Base-by-base conservation (phyloP, 2,329 filamentous ascomycete genomes). In the Lojkania enalia region DNA sequence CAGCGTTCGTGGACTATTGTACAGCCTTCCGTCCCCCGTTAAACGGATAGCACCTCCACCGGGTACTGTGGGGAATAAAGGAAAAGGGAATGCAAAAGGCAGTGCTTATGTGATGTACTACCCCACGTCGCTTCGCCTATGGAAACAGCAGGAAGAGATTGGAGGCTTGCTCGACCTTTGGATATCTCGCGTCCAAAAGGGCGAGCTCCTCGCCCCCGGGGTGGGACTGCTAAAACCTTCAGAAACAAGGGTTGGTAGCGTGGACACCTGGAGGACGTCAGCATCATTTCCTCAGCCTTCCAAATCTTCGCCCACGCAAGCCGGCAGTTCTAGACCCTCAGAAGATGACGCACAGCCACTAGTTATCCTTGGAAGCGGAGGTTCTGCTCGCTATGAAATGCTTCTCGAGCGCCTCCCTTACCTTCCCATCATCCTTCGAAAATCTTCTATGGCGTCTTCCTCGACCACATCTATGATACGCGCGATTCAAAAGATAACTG, bases 91-190 rank as follows among this genome's bases (percentile, higher is more conserved):
- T 9, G 36, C 50, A 6, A 68, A 75, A 36, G 70, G 73, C 2
- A 88, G 90, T 60, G 81, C 87, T 0, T 86, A 85, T 72, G 91
- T 88, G 62, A 96, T 99, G 88, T 95, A 91, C 56, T 99, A 94
- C 61, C 94, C 94, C 0, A 84, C 84, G 0, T 90, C 87, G 43
- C 74, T 95, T 31, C 90, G 90, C 57, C 70, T 96, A 9, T 96
- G 91, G 90, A 81, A 86, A 48, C 80, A 84, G 43, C 86, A 83
- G 51, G 91, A 97, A 64, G 91, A 96, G 64, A 78, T 92, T 4
- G 86, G 89, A 49, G 84, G 82, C 0, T 67, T 89, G 1, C 73
- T 95, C 1, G 86, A 90, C 45, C 61, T 85, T 44, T 88, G 87
- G 78, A 82, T 84, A 1, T 75, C 78, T 0, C 80, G 78, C 38